Evolutionary conservation across 2,329 filamentous ascomycete species (phyloP).

Genomic region (Camptophora hylomeconis): DNA sequence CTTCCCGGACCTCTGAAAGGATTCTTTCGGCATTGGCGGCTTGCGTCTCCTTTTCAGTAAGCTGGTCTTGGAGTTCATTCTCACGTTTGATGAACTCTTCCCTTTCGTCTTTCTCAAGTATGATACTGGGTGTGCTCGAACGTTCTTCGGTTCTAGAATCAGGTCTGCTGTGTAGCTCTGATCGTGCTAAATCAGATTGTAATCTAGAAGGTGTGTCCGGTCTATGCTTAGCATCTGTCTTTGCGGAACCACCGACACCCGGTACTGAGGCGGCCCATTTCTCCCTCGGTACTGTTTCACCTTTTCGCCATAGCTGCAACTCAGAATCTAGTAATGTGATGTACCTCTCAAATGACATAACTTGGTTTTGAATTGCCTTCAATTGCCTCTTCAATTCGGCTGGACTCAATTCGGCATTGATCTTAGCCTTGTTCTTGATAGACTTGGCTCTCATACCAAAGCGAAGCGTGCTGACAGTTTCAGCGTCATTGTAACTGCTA

Average conservation of each 20-base stretch:
- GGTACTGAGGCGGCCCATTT: conserved; percentile 61
- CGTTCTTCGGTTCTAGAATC: conserved; percentile 64
- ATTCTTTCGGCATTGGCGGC: conserved; percentile 68
- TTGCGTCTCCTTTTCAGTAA: conserved; percentile 80
- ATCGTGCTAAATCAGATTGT: conserved; percentile 35
- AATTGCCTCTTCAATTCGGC: conserved; percentile 86
- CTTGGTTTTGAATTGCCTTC: conserved; percentile 81
- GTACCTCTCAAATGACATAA: conserved; percentile 78
- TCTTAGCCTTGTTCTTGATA: conserved; percentile 99
- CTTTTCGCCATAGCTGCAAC: conserved; percentile 73
- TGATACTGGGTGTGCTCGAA: conserved; percentile 72
- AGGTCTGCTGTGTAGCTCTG: conserved; percentile 41
- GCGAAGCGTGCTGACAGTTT: conserved; percentile 80
- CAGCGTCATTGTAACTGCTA: conserved; percentile 92
- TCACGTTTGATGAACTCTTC: conserved; percentile 91
- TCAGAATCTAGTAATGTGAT: conserved; percentile 74
- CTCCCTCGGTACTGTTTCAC: conserved; percentile 79
- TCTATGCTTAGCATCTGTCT: conserved; percentile 32
- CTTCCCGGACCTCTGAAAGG: conserved; percentile 71
- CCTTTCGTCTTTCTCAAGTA: conserved; percentile 88
- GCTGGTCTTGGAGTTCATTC: conserved; percentile 93
- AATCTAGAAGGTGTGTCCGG: conserved; percentile 46
- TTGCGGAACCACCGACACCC: conserved; percentile 30
- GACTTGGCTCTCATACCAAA: conserved; percentile 96
- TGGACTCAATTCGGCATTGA: conserved; percentile 94